A percentile compares a stretch with the other conserved stretches of the same genome.
Conservation (phyloP, 2,329 filamentous ascomycete genomes). For the Cordyceps militaris region DNA sequence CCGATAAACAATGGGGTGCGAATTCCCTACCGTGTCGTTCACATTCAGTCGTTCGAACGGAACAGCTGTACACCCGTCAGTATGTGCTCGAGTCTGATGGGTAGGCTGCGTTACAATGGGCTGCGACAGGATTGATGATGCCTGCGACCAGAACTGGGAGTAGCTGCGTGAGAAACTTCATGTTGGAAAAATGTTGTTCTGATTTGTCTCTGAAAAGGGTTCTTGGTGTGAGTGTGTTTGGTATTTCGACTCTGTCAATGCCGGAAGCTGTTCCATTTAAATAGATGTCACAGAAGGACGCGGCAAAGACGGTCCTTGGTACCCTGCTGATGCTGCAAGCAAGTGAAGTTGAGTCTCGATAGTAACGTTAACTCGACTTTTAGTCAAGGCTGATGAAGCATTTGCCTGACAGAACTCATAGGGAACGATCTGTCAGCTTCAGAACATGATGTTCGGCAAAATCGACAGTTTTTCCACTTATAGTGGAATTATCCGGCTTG, state of each 20-base stretch:
- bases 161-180: neutral
- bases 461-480: too few relatives aligned
- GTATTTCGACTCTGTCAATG: neutral
- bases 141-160: neutral
- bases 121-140: neutral
- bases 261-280: neutral
- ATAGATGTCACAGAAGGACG: neutral
- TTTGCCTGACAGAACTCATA: too few relatives aligned
- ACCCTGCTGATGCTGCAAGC: too few relatives aligned
- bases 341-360: too few relatives aligned
- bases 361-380: too few relatives aligned
- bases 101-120: neutral
- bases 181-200: neutral
- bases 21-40: neutral
- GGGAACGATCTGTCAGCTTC: too few relatives aligned
- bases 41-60: neutral
- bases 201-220: neutral
- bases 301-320: too few relatives aligned
- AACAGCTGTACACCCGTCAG: neutral
- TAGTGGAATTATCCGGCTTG: too few relatives aligned
- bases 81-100: neutral
- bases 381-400: too few relatives aligned
- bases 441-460: too few relatives aligned
- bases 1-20: neutral
- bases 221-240: neutral